Evolutionary conservation across 805 yeast genomes (phyloP).

Genomic region (Kazachstania viticola): DNA sequence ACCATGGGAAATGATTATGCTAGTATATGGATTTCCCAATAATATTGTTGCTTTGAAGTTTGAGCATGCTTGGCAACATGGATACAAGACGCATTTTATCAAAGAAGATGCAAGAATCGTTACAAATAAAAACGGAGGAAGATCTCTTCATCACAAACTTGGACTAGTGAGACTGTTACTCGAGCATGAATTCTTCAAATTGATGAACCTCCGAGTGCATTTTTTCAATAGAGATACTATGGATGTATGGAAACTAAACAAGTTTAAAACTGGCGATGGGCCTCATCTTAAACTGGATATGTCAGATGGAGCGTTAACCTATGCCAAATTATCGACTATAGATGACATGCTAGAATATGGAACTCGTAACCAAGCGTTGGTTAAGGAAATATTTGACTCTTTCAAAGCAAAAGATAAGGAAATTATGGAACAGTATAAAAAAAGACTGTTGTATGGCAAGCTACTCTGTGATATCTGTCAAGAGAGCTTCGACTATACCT

Average conservation of each 20-base stretch:
- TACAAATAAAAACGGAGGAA: conserved; percentile 28
- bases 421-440: conserved; percentile 9
- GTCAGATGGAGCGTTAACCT: too few relatives aligned
- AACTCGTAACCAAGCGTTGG: conserved; percentile 16
- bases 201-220: conserved; percentile 35
- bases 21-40: conserved; percentile 64
- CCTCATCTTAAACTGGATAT: too few relatives aligned
- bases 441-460: conserved; percentile 14
- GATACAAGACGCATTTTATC: conserved; percentile 53
- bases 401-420: conserved; percentile 7
- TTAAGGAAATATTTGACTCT: conserved; percentile 18
- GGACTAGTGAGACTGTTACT: conserved; percentile 38
- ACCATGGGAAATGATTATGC: conserved; percentile 62
- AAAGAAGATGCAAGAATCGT: conserved; percentile 28
- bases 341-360: conserved; percentile 10
- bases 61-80: conserved; percentile 80
- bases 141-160: conserved; percentile 31
- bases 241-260: conserved; percentile 16
- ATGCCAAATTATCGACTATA: too few relatives aligned
- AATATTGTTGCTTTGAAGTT: conserved; percentile 62
- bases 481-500: conserved; percentile 26
- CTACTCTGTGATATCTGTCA: conserved; percentile 27
- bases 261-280: too few relatives aligned
- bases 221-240: conserved; percentile 30
- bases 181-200: conserved; percentile 31